Base-by-base conservation (phyloP, 257 asterid species). In the Orobanche coerulescens region DNA sequence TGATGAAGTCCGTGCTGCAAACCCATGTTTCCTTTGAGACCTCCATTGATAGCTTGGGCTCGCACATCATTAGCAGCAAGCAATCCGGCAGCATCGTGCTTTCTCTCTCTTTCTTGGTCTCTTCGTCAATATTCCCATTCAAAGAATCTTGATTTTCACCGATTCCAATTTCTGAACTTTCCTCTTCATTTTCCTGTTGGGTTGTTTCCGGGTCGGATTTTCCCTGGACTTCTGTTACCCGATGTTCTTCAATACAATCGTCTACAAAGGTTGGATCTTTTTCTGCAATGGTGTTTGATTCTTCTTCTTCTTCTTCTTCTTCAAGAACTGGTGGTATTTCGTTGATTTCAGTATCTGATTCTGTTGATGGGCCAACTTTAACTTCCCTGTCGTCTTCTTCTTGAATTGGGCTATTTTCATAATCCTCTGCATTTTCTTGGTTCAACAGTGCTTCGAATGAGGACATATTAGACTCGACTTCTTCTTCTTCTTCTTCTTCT, bases 21-120 rank as follows among this genome's bases (percentile, higher is more conserved):
- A 93, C 97, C 98, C 98, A 93, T 11, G 97, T 93, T 57, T 93
- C 98, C 67, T 89, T 93, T 0, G 98, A 93, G 1, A 93, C 94
- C 67, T 93, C 98, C 98, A 93, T 89, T 1, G 98, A 93, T 0
- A 89, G 73, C 79, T 93, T 93, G 1, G 98, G 97, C 68, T 93
- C 98, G 52, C 97, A 79, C 97, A 93, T 93, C 98, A 93, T 93
- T 61, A 89, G 49, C 40, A 89, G 66, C 79, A 93, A 73, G 74
- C 98, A 89, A 3, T 89, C 95, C 0, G 98, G 95, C 69, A 92
- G 61, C 39, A 62, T 81, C 34, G 68, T 53, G 56, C 55, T 70
- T 43, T 60, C 74, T 15, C 47, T 57, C 14, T 56, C 76, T 8
- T 46, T 55, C 16, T 65, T 54, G 37, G 66, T 47, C 34, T 55